Base-by-base conservation (phyloP, 2,329 filamentous ascomycete genomes). In the Botrytis deweyae region DNA sequence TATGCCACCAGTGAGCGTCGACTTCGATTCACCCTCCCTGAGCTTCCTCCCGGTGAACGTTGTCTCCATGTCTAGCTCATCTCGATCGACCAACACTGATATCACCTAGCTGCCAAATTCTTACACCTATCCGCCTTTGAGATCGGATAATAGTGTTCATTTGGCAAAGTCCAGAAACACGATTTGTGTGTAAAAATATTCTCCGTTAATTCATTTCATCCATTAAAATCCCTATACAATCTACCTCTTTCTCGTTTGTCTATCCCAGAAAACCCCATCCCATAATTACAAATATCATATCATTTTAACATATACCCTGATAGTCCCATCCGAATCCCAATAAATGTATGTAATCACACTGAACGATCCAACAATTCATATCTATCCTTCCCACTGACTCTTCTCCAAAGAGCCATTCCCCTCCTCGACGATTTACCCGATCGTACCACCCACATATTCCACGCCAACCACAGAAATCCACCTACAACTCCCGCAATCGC, bases 311-410 rank as follows among this genome's bases (percentile, higher is more conserved):
- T 22, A 49, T 40, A 55, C 36, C 61, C 20, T 5, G 7, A 12
- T 20, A 22, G 33, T 29, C 20, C 36, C 46, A 38, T 55, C 16
- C 25, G 33, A 49, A 29, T 67, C 46, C 65, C 36, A 49, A 7
- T 49, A 38, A 40, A 52, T 38, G 63, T 22, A 40, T 33, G 36
- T 25, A 0, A 8, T 61, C 40, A 81, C 10, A 79, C 80, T 74
- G 79, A 79, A 4, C 80, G 78, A 76, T 81, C 76, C 71, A 81
- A 44, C 44, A 81, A 72, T 63, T 81, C 80, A 66, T 81, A 81
- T 58, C 77, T 74, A 49, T 79, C 77, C 58, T 80, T 79, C 33
- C 75, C 73, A 59, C 72, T 77, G 18, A 76, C 71, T 38, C 77
- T 77, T 71, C 77, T 79, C 79, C 78, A 81, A 6, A 80, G 73